A percentile compares a stretch with the other conserved stretches of the same genome.
These are phyloP conservation scores for Drechslerella coelobrocha DNA, from an alignment of 2,329 filamentous ascomycete species.

Conservation along the genomic window DNA sequence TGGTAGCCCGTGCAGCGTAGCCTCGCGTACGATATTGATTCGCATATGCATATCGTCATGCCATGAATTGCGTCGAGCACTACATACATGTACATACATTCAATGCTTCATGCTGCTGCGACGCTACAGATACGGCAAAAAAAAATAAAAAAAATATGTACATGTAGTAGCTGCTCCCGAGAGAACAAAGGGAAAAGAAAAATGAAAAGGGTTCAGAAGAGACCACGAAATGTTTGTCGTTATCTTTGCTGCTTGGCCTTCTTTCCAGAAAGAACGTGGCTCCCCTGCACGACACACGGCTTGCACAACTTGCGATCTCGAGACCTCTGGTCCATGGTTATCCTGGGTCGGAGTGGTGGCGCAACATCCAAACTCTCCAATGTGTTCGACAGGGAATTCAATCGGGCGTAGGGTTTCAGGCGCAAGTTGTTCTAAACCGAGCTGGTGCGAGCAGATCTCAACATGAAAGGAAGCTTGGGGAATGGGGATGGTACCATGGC, in stretches of 20 bases:
- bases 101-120: background rate
- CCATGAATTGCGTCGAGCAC: slow-evolving; percentile 2
- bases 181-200: background rate
- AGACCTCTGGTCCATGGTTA: background rate
- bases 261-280: slow-evolving; percentile 3
- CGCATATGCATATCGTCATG: slow-evolving; percentile 7
- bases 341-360: background rate
- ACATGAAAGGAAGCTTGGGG: too few species aligned
- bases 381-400: background rate
- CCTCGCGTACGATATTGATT: background rate
- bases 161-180: background rate
- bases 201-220: background rate
- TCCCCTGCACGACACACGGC: background rate
- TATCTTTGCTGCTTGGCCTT: too few species aligned
- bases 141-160: background rate
- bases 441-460: too few species aligned
- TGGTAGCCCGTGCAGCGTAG: background rate
- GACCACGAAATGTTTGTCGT: background rate
- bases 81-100: background rate
- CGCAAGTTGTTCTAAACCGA: too few species aligned
- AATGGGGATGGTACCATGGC: too few species aligned
- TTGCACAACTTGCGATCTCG: background rate
- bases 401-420: too few species aligned
- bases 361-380: background rate
- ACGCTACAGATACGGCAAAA: too few species aligned